Percentiles rank a stretch among this genome's conserved stretches.
Conservation (phyloP, 2,329 filamentous ascomycete species). For the Blastomyces parvus region DNA sequence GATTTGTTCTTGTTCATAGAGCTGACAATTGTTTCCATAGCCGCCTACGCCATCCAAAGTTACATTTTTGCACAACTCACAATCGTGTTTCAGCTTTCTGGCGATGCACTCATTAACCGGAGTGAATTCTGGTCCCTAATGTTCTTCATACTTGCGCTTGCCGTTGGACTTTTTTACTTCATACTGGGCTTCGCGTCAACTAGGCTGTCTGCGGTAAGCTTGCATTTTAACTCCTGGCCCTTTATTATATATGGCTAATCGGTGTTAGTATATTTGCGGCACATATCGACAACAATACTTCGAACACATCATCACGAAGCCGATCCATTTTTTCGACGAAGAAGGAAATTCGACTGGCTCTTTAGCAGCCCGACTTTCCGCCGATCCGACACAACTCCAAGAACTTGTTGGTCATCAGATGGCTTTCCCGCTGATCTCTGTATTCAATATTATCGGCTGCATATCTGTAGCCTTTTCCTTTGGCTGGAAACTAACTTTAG, state of each 20-base stretch:
- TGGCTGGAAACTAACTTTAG: slow-evolving; percentile 66
- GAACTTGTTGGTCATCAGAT: slow-evolving; percentile 43
- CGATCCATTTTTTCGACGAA: slow-evolving; percentile 35
- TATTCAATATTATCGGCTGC: slow-evolving; percentile 57
- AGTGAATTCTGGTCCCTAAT: slow-evolving; percentile 47
- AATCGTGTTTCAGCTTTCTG: slow-evolving; percentile 38
- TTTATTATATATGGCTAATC: slow-evolving; percentile 26
- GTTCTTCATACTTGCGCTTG: slow-evolving; percentile 47
- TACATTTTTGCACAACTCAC: slow-evolving; percentile 43
- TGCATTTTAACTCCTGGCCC: slow-evolving; percentile 9
- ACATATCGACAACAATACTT: slow-evolving; percentile 39
- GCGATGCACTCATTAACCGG: slow-evolving; percentile 29
- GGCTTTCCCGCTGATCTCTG: slow-evolving; percentile 47
- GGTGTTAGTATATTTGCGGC: slow-evolving; percentile 25
- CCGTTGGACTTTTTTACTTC: slow-evolving; percentile 38
- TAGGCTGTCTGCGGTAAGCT: slow-evolving; percentile 37
- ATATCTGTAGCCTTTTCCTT: slow-evolving; percentile 60
- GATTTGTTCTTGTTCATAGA: no score
- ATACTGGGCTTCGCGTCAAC: slow-evolving; percentile 40
- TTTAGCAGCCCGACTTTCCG: slow-evolving; percentile 39
- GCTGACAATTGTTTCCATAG: slow-evolving; percentile 11
- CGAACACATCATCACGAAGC: slow-evolving; percentile 37
- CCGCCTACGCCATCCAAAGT: slow-evolving; percentile 29
- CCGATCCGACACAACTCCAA: slow-evolving; percentile 42
- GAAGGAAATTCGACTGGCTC: slow-evolving; percentile 42